Evolutionary conservation across 2,329 filamentous ascomycete genomes (phyloP), one percentile per base, ranked within the genome.

Genomic region (Arthrobotrys conoides): DNA sequence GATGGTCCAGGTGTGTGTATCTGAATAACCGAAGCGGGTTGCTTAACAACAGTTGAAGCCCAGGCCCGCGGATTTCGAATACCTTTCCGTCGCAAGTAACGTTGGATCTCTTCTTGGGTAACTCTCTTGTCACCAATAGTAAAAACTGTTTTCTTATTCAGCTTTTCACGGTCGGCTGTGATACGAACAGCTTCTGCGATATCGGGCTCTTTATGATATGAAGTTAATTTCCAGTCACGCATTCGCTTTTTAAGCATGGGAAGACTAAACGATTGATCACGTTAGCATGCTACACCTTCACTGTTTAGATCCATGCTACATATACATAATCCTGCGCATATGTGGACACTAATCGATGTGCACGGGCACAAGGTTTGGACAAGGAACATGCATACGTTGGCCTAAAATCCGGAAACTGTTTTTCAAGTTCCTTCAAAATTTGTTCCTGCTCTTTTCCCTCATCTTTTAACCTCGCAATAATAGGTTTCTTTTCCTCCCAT

Each of bases 191-290:
- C 71, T 48, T 75, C 64, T 1, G 71, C 71, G 22, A 75, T 75
- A 53, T 75, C 71, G 10, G 71, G 51, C 24, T 75, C 71, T 49
- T 69, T 75, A 27, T 68, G 71, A 38, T 75, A 75, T 6, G 71
- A 61, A 36, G 71, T 75, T 20, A 75, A 36, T 63, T 64, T 64
- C 71, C 71, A 75, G 51, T 69, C 48, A 12, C 67, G 49, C 71
- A 75, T 75, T 5, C 71, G 71, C 24, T 75, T 75, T 33, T 75
- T 75, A 18, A 75, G 71, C 71, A 75, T 75, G 14, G 71, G 64
- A 9, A 75, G 71, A 12, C 71, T 75, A 38, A 20, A 6, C 5
- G 30, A 27, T 49, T 3, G 48, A 27, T 38, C 55, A 20, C 3
- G 22, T 59, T 69, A 69, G 53, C 59, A 22, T 30, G 22, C 18